Conservation (phyloP, 495 filamentous ascomycete genomes). For the Aspergillus baeticus region DNA sequence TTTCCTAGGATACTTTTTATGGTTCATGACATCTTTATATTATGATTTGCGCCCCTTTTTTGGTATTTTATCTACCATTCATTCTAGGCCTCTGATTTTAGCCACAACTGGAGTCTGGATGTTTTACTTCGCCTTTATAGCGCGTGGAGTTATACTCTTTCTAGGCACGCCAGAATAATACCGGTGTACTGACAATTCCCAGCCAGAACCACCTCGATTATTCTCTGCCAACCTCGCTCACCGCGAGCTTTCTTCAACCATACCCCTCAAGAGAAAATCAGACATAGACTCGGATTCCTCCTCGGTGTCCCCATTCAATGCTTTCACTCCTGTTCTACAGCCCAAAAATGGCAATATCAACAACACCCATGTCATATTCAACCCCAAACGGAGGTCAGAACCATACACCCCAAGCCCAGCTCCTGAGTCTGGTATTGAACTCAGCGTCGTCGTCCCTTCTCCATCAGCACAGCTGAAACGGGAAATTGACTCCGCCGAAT, state of each 20-base stretch:
- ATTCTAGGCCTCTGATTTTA: no score
- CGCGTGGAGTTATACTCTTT: no score
- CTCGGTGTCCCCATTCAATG: background rate
- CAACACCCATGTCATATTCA: background rate
- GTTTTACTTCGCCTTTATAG: no score
- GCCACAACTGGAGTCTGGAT: no score
- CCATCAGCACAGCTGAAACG: conserved; percentile 20
- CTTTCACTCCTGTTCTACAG: background rate
- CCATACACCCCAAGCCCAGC: conserved; percentile 14
- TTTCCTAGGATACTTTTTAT: background rate
- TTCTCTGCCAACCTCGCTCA: conserved; percentile 5
- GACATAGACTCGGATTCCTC: conserved; percentile 6
- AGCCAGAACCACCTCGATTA: background rate
- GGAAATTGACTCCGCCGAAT: conserved; percentile 14
- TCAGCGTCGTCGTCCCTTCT: conserved; percentile 29
- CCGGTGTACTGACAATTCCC: background rate
- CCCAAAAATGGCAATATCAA: background rate
- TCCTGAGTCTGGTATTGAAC: background rate
- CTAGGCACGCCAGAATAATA: no score
- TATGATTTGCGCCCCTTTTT: no score
- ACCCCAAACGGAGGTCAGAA: background rate
- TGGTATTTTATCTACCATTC: no score
- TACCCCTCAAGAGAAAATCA: conserved; percentile 19
- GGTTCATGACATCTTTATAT: no score
- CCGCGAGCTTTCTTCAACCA: conserved; percentile 7